Evolutionary conservation across 768 basidiomycete species (phyloP).

Genomic region (Clathrus columnatus): DNA sequence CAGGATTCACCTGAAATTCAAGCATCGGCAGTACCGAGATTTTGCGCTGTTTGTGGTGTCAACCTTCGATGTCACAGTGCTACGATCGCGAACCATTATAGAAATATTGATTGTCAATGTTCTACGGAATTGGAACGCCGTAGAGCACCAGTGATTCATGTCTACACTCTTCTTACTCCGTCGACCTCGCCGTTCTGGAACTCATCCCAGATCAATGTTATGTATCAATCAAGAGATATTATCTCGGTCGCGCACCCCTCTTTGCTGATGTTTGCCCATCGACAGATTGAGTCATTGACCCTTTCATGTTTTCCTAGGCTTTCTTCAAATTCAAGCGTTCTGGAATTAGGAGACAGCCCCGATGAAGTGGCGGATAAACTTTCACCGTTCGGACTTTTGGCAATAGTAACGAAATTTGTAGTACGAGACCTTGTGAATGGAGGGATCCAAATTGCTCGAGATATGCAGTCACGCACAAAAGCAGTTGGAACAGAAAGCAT

Average conservation of each 20-base stretch:
- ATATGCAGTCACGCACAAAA: constrained; percentile 22
- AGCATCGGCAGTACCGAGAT: neutral
- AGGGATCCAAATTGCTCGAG: constrained; percentile 25
- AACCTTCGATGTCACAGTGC: neutral
- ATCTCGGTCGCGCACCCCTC: constrained; percentile 21
- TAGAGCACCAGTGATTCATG: constrained; percentile 5
- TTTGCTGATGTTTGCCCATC: constrained; percentile 19
- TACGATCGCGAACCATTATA: neutral
- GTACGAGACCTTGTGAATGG: constrained; percentile 26
- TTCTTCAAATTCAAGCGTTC: neutral
- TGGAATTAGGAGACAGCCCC: constrained; percentile 11
- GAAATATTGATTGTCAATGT: constrained; percentile 1
- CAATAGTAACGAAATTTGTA: constrained; percentile 25
- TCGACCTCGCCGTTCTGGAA: neutral
- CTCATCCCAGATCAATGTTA: neutral
- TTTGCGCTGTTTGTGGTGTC: constrained; percentile 8
- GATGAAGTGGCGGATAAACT: constrained; percentile 19
- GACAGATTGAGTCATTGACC: neutral
- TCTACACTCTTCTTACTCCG: constrained; percentile 4
- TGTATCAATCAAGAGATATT: constrained; percentile 13
- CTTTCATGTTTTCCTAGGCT: neutral
- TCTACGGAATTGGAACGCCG: constrained; percentile 5
- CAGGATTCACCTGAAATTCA: neutral
- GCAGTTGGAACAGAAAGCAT: constrained; percentile 16
- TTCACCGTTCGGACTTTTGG: constrained; percentile 31